Conservation (phyloP, 441 rosid genomes). For the Theobroma grandiflorum region DNA sequence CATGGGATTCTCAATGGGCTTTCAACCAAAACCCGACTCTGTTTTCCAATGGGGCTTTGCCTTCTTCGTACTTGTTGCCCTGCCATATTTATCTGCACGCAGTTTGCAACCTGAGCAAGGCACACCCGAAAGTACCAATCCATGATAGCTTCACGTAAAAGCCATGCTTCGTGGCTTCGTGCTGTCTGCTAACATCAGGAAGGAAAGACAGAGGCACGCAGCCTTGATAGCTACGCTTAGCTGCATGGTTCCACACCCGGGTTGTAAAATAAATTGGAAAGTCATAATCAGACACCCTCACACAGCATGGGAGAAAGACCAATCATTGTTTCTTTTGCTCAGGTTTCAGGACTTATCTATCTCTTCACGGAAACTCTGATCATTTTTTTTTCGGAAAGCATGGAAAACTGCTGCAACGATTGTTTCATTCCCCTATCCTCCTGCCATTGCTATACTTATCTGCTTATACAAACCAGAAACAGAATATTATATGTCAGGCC, state of each 20-base stretch:
- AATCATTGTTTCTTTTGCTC: conserved; percentile 22
- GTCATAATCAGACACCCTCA: neutral
- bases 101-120: no score
- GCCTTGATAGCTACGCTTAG: neutral
- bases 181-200: conserved; percentile 13
- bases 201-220: neutral
- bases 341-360: neutral
- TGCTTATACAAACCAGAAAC: no score
- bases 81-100: no score
- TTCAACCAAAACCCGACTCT: no score
- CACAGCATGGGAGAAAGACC: conserved; percentile 12
- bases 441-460: neutral
- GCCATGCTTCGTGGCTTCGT: neutral
- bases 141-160: neutral
- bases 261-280: neutral
- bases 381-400: neutral
- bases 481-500: no score
- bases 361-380: neutral
- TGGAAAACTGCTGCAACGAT: neutral
- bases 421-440: neutral
- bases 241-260: neutral
- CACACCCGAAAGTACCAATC: neutral
- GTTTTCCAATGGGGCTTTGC: no score
- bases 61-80: no score
- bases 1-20: no score